Base-by-base conservation (phyloP, 2,329 filamentous ascomycete genomes). In the Paecilomyces niveus region DNA sequence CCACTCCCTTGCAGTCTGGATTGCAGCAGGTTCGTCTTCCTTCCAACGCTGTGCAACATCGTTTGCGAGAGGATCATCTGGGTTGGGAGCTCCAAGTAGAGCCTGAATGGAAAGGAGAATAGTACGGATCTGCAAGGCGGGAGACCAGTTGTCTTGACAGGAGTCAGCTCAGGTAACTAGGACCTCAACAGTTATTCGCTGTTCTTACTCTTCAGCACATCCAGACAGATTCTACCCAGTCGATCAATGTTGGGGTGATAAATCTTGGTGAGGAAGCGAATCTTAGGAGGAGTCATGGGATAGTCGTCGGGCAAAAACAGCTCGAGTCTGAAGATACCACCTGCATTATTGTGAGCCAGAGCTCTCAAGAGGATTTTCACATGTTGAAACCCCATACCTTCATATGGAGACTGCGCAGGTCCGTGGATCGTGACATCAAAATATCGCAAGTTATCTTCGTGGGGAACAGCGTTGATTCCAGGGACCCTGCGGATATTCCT, bases 211-310 rank as follows among this genome's bases (percentile, higher is more conserved):
- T 99, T 99, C 59, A 99, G 79, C 33, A 99, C 94, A 73, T 99
- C 94, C 54, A 99, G 80, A 73, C 95, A 99, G 77, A 99, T 99
- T 61, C 94, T 89, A 61, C 94, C 94, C 1, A 99, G 85, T 77
- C 95, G 95, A 75, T 99, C 94, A 67, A 99, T 97, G 74, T 99
- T 99, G 56, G 94, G 94, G 75, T 99, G 95, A 78, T 97, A 99
- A 75, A 99, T 97, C 79, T 96, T 97, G 68, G 95, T 99, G 55
- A 99, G 82, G 78, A 99, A 99, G 57, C 94, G 90, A 71, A 99
- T 97, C 82, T 97, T 97, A 53, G 94, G 94, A 57, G 94, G 93
- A 33, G 92, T 96, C 94, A 99, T 99, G 50, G 94, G 94, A 74
- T 99, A 99, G 79, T 99, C 94, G 71, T 99, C 94, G 52, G 95